These are phyloP conservation scores for Massarina eburnea DNA, from an alignment of 2,329 filamentous ascomycete species.

Conservation along the genomic window DNA sequence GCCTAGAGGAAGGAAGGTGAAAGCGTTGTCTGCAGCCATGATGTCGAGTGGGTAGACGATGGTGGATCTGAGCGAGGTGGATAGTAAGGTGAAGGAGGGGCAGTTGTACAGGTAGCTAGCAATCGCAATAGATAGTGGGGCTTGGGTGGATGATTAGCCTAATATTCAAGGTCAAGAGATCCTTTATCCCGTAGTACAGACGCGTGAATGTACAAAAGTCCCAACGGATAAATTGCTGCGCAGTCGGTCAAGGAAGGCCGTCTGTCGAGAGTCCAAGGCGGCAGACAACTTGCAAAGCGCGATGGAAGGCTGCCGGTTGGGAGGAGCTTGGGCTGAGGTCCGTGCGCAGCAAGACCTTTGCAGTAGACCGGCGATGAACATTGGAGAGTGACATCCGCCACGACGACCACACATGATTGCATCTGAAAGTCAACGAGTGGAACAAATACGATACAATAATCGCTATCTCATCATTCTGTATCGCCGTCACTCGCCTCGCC, in stretches of 20 bases:
- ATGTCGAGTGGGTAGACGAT: conserved; percentile 1
- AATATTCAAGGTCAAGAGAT: conserved; percentile 29
- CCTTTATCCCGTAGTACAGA: conserved; percentile 24
- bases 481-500: background rate
- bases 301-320: no score
- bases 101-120: background rate
- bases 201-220: background rate
- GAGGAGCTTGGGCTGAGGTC: background rate
- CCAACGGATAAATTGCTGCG: background rate
- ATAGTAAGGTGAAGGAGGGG: background rate
- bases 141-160: conserved; percentile 33
- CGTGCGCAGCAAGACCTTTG: background rate
- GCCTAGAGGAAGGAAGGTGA: conserved; percentile 70
- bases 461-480: conserved; percentile 4
- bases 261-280: no score
- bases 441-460: conserved; percentile 15
- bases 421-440: background rate
- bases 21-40: conserved; percentile 38
- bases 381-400: no score
- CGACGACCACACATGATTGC: no score
- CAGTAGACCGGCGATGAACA: no score
- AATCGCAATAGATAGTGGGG: conserved; percentile 8
- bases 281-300: no score
- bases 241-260: no score
- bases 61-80: background rate